Evolutionary conservation across 345 rosid genomes (phyloP), one percentile per base, ranked within the genome.

Genomic region (Boechera stricta): DNA sequence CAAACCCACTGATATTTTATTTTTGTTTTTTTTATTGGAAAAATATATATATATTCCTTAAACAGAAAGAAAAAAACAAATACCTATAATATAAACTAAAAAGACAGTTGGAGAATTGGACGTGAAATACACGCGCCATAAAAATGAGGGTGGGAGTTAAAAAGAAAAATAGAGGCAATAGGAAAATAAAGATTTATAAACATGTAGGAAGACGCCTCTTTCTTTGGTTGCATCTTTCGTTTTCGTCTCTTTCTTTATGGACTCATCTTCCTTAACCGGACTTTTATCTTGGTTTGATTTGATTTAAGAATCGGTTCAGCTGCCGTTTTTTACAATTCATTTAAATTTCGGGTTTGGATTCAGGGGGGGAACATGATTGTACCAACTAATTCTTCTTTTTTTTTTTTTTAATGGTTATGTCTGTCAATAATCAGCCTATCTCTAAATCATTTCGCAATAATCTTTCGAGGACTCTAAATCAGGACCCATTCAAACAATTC

Each of bases 121-220:
- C 5, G 61, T 59, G 72, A 39, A 56, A 7, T 0, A 13, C 63
- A 76, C 69, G 74, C 54, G 74, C 29, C 1, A 29, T 0, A 21
- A 12, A 54, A 10, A 11, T 12, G 64, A 69, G 64, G 5, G 64
- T 76, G 64, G 7, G 38, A 7, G 12, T 41, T 6, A 61, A 52
- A 68, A 21, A 18, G 21, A 38, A 39, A 3, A 28, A 59, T 8
- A 45, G 12, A 48, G 62, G 53, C 73, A 66, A 58, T 36, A 67
- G 28, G 67, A 75, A 74, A 75, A 67, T 67, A 75, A 26, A 67
- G 42, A 47, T 44, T 53, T 54, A 54, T 31, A 56, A 63, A 64
- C 26, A 2, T 33, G 67, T 60, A 75, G 45, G 11, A 75, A 67
- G 26, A 59, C 68, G 47, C 64, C 67, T 68, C 69, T 68, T 69